Base-by-base conservation (phyloP, 306 rosid genomes). In the Carpinus viminea region DNA sequence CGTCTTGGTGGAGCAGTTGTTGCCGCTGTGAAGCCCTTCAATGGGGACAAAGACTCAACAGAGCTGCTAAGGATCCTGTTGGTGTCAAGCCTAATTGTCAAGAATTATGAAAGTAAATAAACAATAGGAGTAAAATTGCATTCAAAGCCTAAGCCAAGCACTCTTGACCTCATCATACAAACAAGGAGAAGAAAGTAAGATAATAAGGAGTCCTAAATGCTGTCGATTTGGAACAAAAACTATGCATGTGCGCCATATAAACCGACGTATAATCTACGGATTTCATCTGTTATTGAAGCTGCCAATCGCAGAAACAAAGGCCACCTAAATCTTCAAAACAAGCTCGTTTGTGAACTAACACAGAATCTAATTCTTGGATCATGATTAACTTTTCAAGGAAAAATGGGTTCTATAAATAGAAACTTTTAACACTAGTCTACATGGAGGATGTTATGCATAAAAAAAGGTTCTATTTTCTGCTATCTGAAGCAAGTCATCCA, bases 51-150 rank as follows among this genome's bases (percentile, higher is more conserved):
- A 21, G 96, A 86, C 81, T 91, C 98, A 45, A 93, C 85, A 0
- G 99, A 88, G 79, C 89, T 82, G 51, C 93, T 89, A 41, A 93
- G 91, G 79, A 93, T 84, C 77, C 99, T 94, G 31, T 94, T 96
- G 68, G 79, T 78, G 79, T 96, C 93, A 78, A 90, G 82, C 97
- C 99, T 96, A 77, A 62, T 72, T 31, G 76, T 51, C 76, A 72
- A 38, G 50, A 84, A 76, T 52, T 7, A 61, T 78, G 38, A 55
- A 47, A 57, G 57, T 54, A 56, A 81, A 83, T 78, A 78, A 59
- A 76, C 1, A 47, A 72, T 65, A 76, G 74, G 52, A 76, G 66
- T 79, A 79, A 84, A 75, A 62, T 53, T 72, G 69, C 62, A 5
- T 71, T 71, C 65, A 76, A 52, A 78, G 75, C 64, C 68, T 70